Conservation (phyloP, 2,329 filamentous ascomycete genomes). For the Trichoderma sp. region DNA sequence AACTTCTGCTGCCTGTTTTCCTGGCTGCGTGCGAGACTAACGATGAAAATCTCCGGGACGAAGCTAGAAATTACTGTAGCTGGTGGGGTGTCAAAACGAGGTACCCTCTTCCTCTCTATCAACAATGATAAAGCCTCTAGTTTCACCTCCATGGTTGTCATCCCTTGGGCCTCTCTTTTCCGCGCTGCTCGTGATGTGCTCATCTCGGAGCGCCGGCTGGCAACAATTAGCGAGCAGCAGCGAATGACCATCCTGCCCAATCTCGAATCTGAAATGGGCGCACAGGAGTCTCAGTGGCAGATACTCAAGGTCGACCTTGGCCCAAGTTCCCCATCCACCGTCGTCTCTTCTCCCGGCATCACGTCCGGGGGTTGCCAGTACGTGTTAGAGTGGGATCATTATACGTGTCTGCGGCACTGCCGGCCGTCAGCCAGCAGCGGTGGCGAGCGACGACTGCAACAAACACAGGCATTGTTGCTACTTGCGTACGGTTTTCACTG, state of each 20-base stretch:
- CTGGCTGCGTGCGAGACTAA: too few relatives aligned
- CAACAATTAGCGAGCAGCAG: conserved; percentile 38
- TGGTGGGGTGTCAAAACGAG: too few relatives aligned
- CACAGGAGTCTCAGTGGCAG: conserved; percentile 59
- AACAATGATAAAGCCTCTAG: too few relatives aligned
- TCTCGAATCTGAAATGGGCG: conserved; percentile 59
- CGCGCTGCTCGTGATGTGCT: too few relatives aligned
- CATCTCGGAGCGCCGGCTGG: too few relatives aligned
- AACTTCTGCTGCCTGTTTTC: too few relatives aligned
- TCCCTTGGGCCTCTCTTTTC: too few relatives aligned
- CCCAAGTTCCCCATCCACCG: conserved; percentile 50
- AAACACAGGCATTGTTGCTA: background rate
- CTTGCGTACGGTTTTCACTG: too few relatives aligned
- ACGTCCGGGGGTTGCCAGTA: background rate
- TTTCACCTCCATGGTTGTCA: too few relatives aligned
- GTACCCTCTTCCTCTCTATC: too few relatives aligned
- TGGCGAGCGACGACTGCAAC: conserved; percentile 5
- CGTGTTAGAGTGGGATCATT: background rate
- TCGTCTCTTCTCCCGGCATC: conserved; percentile 32
- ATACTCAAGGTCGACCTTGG: conserved; percentile 52
- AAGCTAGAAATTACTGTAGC: too few relatives aligned
- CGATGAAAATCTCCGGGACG: too few relatives aligned
- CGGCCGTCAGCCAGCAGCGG: conserved; percentile 14
- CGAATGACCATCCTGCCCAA: conserved; percentile 53
- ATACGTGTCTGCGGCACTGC: conserved; percentile 7